Conservation (phyloP, 345 rosid species). For the Noccaea bulbosa region DNA sequence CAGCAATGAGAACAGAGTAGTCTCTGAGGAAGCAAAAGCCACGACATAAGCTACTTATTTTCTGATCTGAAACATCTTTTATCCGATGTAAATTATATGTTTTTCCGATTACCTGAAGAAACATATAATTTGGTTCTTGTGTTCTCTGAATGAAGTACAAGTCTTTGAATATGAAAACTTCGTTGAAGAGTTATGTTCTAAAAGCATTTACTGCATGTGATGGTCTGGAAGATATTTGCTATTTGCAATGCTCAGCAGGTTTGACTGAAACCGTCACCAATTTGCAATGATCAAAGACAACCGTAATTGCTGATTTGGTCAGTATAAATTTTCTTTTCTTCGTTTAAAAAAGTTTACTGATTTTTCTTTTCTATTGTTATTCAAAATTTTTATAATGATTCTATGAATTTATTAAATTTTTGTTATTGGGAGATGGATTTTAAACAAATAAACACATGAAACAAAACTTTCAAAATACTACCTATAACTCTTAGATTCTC, state of each 20-base stretch:
- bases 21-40: conserved; percentile 23
- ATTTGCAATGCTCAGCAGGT: not conserved
- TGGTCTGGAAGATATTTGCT: not conserved
- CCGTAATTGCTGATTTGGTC: not conserved
- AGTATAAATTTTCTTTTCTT: not conserved
- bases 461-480: too few relatives aligned
- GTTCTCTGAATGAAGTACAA: conserved; percentile 1
- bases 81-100: conserved; percentile 27
- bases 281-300: too few relatives aligned
- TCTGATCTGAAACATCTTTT: not conserved
- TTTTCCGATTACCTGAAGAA: conserved; percentile 24
- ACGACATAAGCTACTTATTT: not conserved
- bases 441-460: too few relatives aligned
- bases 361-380: too few relatives aligned
- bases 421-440: too few relatives aligned
- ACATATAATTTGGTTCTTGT: conserved; percentile 22
- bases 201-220: not conserved
- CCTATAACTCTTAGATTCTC: too few relatives aligned
- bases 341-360: not conserved
- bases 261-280: not conserved
- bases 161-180: conserved; percentile 8
- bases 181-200: not conserved
- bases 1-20: conserved; percentile 25
- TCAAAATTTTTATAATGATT: too few relatives aligned
- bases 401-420: too few relatives aligned